A percentile compares a stretch with the other conserved stretches of the same genome.
phyloP scores from a whole-genome alignment of 2,329 filamentous ascomycete species.

The Didymella arachidicola region DNA sequence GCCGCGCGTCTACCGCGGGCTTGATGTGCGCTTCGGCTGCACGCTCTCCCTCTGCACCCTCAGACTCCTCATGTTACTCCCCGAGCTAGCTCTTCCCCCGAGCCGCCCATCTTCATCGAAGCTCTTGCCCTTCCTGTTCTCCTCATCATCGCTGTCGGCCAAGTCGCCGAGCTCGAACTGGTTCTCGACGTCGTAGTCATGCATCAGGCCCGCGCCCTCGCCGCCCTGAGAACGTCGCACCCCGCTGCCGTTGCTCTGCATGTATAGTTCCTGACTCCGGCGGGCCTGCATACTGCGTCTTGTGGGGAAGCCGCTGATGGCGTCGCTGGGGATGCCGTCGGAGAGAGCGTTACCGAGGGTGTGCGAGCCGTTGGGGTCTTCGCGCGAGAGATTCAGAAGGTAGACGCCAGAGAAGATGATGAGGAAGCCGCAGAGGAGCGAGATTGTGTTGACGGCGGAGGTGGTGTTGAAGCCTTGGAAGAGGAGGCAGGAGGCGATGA shows the following conservation, averaged over 20 bases:
- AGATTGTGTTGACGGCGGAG: conserved; percentile 89
- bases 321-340: conserved; percentile 89
- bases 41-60: conserved; percentile 42
- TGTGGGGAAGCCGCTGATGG: conserved; percentile 86
- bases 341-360: conserved; percentile 62
- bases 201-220: conserved; percentile 84
- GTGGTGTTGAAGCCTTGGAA: conserved; percentile 97
- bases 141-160: conserved; percentile 64
- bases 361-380: conserved; percentile 81
- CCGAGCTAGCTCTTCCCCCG: conserved; percentile 32
- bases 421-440: conserved; percentile 89
- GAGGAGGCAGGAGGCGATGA: conserved; percentile 93
- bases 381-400: conserved; percentile 91
- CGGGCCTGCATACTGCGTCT: conserved; percentile 91
- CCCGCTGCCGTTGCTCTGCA: conserved; percentile 54
- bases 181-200: conserved; percentile 83
- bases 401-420: conserved; percentile 96
- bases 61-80: conserved; percentile 34
- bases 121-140: conserved; percentile 43
- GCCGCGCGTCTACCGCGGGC: conserved; percentile 25
- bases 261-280: conserved; percentile 63
- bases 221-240: conserved; percentile 48
- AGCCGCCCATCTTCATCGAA: conserved; percentile 41
- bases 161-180: conserved; percentile 79
- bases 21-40: conserved; percentile 34